A percentile compares a stretch with the other conserved stretches of the same genome.
These are phyloP conservation scores for Phytopythium boreale DNA, from an alignment of 352 stramenopile species.

Conservation along the genomic window DNA sequence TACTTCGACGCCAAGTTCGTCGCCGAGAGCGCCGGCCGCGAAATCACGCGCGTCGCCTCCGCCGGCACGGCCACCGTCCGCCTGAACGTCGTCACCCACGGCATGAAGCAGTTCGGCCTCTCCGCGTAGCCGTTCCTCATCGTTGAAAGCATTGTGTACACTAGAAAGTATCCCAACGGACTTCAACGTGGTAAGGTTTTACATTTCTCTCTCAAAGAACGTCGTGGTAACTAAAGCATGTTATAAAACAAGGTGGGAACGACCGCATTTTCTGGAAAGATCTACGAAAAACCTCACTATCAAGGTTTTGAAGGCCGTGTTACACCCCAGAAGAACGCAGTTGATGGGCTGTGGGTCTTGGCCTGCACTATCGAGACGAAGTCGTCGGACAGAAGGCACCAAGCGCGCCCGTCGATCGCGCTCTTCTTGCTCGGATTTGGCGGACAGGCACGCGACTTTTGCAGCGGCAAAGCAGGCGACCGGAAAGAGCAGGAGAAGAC, in stretches of 20 bases:
- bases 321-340: neutral
- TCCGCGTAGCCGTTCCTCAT: constrained; percentile 18
- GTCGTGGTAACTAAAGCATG: neutral
- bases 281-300: neutral
- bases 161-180: too few species aligned
- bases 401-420: neutral
- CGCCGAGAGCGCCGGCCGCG: constrained; percentile 59
- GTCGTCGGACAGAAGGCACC: neutral
- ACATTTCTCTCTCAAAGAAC: neutral
- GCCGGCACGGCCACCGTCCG: constrained; percentile 46
- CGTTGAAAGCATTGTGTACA: neutral
- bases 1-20: constrained; percentile 89
- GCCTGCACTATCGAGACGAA: neutral
- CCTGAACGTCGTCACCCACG: constrained; percentile 61
- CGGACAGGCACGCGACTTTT: neutral
- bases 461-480: neutral
- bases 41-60: constrained; percentile 64
- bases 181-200: neutral
- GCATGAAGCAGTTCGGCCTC: constrained; percentile 52
- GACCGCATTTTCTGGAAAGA: neutral
- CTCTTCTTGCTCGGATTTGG: neutral
- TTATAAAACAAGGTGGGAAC: neutral
- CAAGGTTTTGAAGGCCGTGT: neutral
- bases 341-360: constrained; percentile 2
- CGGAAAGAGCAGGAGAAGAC: neutral